phyloP scores from a whole-genome alignment of 2,329 filamentous ascomycete species.

The Colletotrichum falcatum region DNA sequence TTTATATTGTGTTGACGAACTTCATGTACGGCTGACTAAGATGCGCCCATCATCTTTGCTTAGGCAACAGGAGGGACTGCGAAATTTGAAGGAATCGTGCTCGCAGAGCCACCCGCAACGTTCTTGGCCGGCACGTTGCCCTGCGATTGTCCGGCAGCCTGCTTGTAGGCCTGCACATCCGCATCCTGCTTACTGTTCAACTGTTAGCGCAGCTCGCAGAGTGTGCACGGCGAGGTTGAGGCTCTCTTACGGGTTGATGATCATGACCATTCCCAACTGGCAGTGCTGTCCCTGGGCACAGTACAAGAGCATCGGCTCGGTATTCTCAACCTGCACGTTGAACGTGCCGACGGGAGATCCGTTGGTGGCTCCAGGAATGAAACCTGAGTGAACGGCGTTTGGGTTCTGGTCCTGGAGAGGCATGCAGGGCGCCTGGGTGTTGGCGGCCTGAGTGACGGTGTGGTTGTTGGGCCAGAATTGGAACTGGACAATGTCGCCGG shows the following conservation, averaged over 20 bases:
- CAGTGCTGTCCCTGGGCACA: slow-evolving; percentile 63
- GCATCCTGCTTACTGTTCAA: slow-evolving; percentile 25
- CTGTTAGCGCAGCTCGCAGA: not conserved
- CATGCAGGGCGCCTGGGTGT: slow-evolving; percentile 58
- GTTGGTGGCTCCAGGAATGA: slow-evolving; percentile 53
- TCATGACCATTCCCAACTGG: slow-evolving; percentile 62
- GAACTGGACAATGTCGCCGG: slow-evolving; percentile 56
- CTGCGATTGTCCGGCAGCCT: slow-evolving; percentile 21
- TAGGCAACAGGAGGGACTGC: slow-evolving; percentile 20
- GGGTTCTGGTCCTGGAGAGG: slow-evolving; percentile 51
- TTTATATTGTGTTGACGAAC: not conserved
- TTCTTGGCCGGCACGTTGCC: slow-evolving; percentile 35
- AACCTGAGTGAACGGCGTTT: slow-evolving; percentile 54
- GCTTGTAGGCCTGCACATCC: slow-evolving; percentile 27
- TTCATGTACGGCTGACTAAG: not conserved
- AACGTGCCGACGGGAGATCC: slow-evolving; percentile 57
- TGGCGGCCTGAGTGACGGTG: slow-evolving; percentile 56
- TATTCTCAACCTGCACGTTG: slow-evolving; percentile 58
- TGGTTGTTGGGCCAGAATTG: slow-evolving; percentile 59
- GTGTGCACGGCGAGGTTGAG: not conserved
- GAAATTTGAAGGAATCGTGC: slow-evolving; percentile 24
- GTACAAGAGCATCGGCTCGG: slow-evolving; percentile 62
- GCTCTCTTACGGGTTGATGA: slow-evolving; percentile 59
- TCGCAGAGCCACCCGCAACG: slow-evolving; percentile 18
- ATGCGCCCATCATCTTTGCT: not conserved